A percentile compares a stretch with the other conserved stretches of the same genome.
Evolutionary conservation across 352 stramenopile genomes (phyloP).

Genomic region (Globisporangium rhizosaccharum): DNA sequence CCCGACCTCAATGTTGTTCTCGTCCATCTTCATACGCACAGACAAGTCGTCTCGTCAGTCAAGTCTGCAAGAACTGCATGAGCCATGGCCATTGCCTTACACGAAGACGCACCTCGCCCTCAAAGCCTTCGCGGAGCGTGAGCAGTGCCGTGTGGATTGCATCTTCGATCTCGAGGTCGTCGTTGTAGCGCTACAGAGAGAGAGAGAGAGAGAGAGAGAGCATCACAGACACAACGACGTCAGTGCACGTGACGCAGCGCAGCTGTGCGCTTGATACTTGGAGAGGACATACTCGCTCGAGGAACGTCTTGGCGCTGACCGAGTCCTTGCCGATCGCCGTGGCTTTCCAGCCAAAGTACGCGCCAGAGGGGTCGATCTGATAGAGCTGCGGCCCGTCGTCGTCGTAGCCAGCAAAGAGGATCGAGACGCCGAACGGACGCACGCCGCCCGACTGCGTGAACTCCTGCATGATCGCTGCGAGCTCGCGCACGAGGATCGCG

Average conservation of each 20-base stretch:
- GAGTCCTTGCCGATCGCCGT: constrained; percentile 98
- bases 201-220: neutral
- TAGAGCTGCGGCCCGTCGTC: constrained; percentile 97
- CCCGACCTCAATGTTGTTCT: constrained; percentile 98
- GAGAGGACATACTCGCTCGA: constrained; percentile 92
- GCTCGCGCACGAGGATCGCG: constrained; percentile 94
- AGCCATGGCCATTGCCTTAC: neutral
- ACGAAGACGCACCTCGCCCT: constrained; percentile 70
- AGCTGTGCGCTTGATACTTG: neutral
- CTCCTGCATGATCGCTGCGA: constrained; percentile 98
- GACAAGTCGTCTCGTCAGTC: neutral
- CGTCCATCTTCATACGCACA: constrained; percentile 89
- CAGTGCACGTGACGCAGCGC: neutral
- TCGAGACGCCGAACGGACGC: constrained; percentile 97
- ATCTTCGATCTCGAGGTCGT: constrained; percentile 99
- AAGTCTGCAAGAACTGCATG: neutral
- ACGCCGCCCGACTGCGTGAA: constrained; percentile 97
- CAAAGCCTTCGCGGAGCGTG: constrained; percentile 99
- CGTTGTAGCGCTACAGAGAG: constrained; percentile 75
- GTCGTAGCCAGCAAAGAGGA: constrained; percentile 97
- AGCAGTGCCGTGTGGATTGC: constrained; percentile 98
- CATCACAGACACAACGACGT: constrained; percentile 1
- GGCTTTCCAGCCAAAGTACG: constrained; percentile 99
- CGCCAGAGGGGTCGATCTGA: constrained; percentile 96
- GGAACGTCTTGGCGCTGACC: constrained; percentile 98